phyloP scores from a whole-genome alignment of 2,329 filamentous ascomycete species.

The Microcyclospora tardicrescens region DNA sequence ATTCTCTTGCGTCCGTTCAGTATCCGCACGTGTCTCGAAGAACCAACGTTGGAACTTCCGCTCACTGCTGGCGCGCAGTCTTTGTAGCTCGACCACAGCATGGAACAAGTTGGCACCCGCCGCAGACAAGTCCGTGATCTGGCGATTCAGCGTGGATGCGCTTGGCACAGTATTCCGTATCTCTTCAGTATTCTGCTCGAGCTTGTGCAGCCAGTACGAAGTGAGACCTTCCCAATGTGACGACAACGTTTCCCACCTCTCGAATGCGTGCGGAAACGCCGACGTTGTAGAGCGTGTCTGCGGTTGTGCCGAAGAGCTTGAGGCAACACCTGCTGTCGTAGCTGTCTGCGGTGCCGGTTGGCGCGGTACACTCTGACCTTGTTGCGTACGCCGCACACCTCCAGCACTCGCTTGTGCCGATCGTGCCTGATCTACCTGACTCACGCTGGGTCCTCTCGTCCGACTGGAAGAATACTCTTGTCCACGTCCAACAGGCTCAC shows the following conservation, averaged over 20 bases:
- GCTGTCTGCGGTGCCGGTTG: slow-evolving; percentile 5
- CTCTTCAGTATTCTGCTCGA: slow-evolving; percentile 83
- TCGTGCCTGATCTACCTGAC: slow-evolving; percentile 14
- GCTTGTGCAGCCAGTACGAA: slow-evolving; percentile 87
- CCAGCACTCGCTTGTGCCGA: slow-evolving; percentile 10
- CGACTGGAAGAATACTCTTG: slow-evolving; percentile 10
- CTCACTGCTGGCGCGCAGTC: slow-evolving; percentile 85
- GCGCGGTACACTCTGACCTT: slow-evolving; percentile 12
- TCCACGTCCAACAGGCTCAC: slow-evolving; percentile 19
- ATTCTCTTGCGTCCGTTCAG: slow-evolving; percentile 72
- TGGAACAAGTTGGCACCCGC: slow-evolving; percentile 96
- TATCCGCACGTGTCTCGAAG: slow-evolving; percentile 80
- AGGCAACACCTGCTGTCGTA: slow-evolving; percentile 3
- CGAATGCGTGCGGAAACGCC: slow-evolving; percentile 89
- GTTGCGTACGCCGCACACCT: slow-evolving; percentile 13
- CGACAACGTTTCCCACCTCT: slow-evolving; percentile 91
- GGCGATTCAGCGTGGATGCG: slow-evolving; percentile 75
- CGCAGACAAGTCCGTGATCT: slow-evolving; percentile 93
- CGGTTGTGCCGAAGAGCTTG: slow-evolving; percentile 5
- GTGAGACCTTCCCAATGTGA: slow-evolving; percentile 97
- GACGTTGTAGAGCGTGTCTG: slow-evolving; percentile 33
- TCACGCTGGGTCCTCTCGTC: slow-evolving; percentile 10
- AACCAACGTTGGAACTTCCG: slow-evolving; percentile 98
- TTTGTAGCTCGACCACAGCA: slow-evolving; percentile 89
- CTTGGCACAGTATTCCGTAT: slow-evolving; percentile 63